Conservation (phyloP, 2,329 filamentous ascomycete species). For the Pyricularia pennisetigena region DNA sequence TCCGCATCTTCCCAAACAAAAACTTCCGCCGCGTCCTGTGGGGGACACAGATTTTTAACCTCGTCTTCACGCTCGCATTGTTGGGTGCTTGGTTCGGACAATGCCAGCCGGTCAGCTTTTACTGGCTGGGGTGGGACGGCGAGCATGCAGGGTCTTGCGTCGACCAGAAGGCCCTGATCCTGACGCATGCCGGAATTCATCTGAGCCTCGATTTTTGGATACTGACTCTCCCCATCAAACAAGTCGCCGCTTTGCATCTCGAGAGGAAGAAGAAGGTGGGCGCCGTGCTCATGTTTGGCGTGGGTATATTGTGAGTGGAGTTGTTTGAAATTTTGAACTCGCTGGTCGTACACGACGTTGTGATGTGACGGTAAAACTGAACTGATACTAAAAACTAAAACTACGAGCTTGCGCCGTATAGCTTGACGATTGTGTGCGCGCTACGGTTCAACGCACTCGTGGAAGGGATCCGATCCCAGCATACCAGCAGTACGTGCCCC, state of each 20-base stretch:
- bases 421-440: constrained; percentile 22
- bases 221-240: constrained; percentile 36
- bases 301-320: constrained; percentile 24
- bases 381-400: not conserved
- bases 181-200: constrained; percentile 39
- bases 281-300: constrained; percentile 35
- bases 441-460: constrained; percentile 20
- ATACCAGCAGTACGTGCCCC: not conserved
- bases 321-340: not conserved
- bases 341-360: not conserved
- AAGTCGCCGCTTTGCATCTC: constrained; percentile 28
- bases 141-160: constrained; percentile 36
- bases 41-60: constrained; percentile 28
- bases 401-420: not conserved
- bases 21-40: constrained; percentile 29
- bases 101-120: constrained; percentile 38
- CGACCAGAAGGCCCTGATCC: constrained; percentile 36
- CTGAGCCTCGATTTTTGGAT: constrained; percentile 43
- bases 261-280: constrained; percentile 36
- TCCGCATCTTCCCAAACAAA: constrained; percentile 38
- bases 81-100: constrained; percentile 36
- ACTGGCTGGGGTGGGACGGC: constrained; percentile 44
- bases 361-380: not conserved
- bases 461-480: not conserved
- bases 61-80: constrained; percentile 29